Conservation (phyloP, 2,329 filamentous ascomycete species). For the Nemania sp. region DNA sequence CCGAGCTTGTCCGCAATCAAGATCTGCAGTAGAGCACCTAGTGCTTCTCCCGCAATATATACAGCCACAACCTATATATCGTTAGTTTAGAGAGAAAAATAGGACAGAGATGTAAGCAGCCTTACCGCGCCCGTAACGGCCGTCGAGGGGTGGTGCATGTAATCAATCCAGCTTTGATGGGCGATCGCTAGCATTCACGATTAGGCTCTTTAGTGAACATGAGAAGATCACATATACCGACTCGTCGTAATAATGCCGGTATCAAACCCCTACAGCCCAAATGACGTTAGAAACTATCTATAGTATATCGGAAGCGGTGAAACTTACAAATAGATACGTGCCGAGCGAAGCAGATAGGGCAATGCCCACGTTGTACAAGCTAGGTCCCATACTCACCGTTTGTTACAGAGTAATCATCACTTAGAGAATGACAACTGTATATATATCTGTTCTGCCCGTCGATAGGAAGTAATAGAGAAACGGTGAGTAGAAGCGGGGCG, state of each 20-base stretch:
- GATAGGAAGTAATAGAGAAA: background rate
- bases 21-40: slow-evolving; percentile 66
- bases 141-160: slow-evolving; percentile 67
- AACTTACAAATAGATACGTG: slow-evolving; percentile 67
- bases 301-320: slow-evolving; percentile 9
- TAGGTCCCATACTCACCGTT: slow-evolving; percentile 9
- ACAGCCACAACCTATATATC: slow-evolving; percentile 61
- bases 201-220: slow-evolving; percentile 2
- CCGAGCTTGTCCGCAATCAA: slow-evolving; percentile 65
- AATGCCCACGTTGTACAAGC: slow-evolving; percentile 61
- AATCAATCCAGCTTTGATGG: slow-evolving; percentile 69
- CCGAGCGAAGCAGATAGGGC: slow-evolving; percentile 69
- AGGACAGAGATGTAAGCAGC: background rate
- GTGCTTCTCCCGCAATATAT: slow-evolving; percentile 70
- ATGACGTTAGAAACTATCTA: slow-evolving; percentile 3
- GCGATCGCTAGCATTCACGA: slow-evolving; percentile 61
- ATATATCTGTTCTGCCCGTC: background rate
- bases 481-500: background rate
- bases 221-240: slow-evolving; percentile 46
- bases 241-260: slow-evolving; percentile 71
- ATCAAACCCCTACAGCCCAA: slow-evolving; percentile 63
- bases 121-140: slow-evolving; percentile 61
- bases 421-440: background rate
- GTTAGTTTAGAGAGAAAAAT: background rate
- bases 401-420: background rate